These are phyloP conservation scores for Aspergillus cavernicola DNA, from an alignment of 495 filamentous ascomycete genomes.

Conservation along the genomic window DNA sequence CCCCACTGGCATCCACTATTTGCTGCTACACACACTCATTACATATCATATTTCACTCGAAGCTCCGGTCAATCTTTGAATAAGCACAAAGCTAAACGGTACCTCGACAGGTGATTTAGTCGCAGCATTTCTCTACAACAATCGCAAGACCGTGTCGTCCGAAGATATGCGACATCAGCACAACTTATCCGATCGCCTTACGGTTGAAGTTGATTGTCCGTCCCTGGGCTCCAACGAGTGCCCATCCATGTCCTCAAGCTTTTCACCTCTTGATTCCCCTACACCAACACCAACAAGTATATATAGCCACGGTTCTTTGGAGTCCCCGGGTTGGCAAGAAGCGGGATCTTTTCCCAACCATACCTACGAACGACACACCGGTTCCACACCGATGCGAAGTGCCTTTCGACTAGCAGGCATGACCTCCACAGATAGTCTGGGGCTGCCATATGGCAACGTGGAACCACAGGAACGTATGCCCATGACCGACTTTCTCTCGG, in stretches of 20 bases:
- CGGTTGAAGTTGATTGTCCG: conserved; percentile 43
- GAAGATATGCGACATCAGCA: conserved; percentile 43
- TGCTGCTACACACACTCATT: background rate
- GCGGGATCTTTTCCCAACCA: conserved; percentile 27
- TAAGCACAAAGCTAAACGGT: conserved; percentile 23
- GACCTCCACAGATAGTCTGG: conserved; percentile 32
- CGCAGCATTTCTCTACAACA: conserved; percentile 23
- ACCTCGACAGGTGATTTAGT: conserved; percentile 28
- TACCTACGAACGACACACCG: conserved; percentile 32
- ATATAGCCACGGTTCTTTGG: conserved; percentile 41
- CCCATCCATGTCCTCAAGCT: conserved; percentile 45
- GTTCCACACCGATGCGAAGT: conserved; percentile 35
- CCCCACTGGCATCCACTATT: no score
- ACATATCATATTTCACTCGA: no score
- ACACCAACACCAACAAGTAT: conserved; percentile 44
- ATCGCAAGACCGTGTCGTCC: conserved; percentile 26
- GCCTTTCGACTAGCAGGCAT: conserved; percentile 39
- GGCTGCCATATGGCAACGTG: conserved; percentile 32
- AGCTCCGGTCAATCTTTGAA: no score
- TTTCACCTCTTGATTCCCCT: conserved; percentile 44
- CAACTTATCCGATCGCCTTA: conserved; percentile 39
- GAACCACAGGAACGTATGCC: conserved; percentile 39
- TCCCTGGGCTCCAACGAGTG: conserved; percentile 43
- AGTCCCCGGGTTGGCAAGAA: conserved; percentile 43
- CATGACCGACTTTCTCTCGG: conserved; percentile 37